Conservation (phyloP, 2,329 filamentous ascomycete genomes). For the Grosmannia clavigera region DNA sequence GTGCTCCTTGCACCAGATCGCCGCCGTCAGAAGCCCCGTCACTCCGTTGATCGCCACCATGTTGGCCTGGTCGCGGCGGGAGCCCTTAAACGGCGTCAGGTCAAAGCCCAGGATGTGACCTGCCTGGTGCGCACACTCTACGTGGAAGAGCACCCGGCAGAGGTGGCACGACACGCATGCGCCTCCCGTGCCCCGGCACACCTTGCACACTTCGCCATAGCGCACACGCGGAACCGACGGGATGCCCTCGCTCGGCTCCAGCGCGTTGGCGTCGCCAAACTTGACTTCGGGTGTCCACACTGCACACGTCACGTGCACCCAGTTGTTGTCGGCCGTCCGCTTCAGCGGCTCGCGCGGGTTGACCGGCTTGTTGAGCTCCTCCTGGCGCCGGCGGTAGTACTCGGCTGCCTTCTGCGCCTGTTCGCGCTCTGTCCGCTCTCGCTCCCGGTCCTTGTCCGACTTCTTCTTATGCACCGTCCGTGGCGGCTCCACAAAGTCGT, state of each 20-base stretch:
- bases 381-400: slow-evolving; percentile 72
- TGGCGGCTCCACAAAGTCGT: slow-evolving; percentile 73
- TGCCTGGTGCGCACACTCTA: slow-evolving; percentile 78
- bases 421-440: slow-evolving; percentile 75
- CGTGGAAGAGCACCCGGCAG: slow-evolving; percentile 61
- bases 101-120: slow-evolving; percentile 84
- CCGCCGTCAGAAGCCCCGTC: slow-evolving; percentile 70
- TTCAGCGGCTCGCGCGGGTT: slow-evolving; percentile 86
- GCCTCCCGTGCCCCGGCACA: slow-evolving; percentile 64
- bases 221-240: slow-evolving; percentile 61
- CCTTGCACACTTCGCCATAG: slow-evolving; percentile 69
- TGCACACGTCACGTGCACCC: slow-evolving; percentile 91
- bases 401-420: slow-evolving; percentile 66
- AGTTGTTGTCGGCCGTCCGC: slow-evolving; percentile 90
- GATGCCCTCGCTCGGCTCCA: slow-evolving; percentile 84
- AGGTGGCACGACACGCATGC: slow-evolving; percentile 75
- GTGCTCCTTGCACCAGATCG: slow-evolving; percentile 88
- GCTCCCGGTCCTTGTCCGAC: slow-evolving; percentile 79
- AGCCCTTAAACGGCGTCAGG: slow-evolving; percentile 78
- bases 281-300: slow-evolving; percentile 87
- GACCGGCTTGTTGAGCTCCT: slow-evolving; percentile 69
- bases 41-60: slow-evolving; percentile 74
- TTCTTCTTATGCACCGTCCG: slow-evolving; percentile 77
- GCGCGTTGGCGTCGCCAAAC: slow-evolving; percentile 70
- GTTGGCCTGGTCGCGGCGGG: slow-evolving; percentile 66